phyloP scores from a whole-genome alignment of 768 basidiomycete genomes.

The Hygrocybe punicea region DNA sequence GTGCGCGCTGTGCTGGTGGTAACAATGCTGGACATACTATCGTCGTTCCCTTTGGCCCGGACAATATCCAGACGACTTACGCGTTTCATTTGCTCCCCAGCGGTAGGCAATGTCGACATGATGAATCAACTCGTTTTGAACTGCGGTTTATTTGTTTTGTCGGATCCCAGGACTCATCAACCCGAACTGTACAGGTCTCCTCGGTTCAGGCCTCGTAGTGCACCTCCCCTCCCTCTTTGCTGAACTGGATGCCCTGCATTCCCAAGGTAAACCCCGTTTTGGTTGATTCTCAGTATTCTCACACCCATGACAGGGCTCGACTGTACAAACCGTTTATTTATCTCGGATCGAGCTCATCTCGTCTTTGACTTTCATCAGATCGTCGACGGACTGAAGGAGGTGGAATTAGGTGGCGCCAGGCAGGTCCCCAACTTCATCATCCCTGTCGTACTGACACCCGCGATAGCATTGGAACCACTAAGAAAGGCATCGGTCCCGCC shows the following conservation, averaged over 20 bases:
- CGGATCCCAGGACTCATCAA: constrained; percentile 75
- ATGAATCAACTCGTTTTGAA: constrained; percentile 3
- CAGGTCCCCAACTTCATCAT: constrained; percentile 21
- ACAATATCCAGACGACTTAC: constrained; percentile 75
- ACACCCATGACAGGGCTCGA: constrained; percentile 59
- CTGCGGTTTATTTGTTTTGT: neutral
- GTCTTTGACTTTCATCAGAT: constrained; percentile 99
- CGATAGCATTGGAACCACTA: constrained; percentile 90
- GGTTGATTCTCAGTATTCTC: neutral
- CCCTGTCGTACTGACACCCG: neutral
- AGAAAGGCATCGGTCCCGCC: constrained; percentile 96
- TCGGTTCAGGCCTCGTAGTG: constrained; percentile 94
- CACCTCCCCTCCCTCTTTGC: constrained; percentile 93
- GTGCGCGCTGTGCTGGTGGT: constrained; percentile 94
- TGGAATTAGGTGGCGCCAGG: constrained; percentile 90
- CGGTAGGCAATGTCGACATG: constrained; percentile 48
- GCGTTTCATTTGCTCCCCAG: constrained; percentile 95
- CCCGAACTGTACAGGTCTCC: constrained; percentile 76
- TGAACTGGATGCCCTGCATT: constrained; percentile 82
- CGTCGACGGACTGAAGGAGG: constrained; percentile 97
- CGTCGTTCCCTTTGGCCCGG: constrained; percentile 69
- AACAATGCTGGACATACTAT: constrained; percentile 99
- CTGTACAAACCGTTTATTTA: constrained; percentile 78
- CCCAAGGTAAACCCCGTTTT: constrained; percentile 63
- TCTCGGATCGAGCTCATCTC: constrained; percentile 95